These are phyloP conservation scores for Triticum dicoccoides DNA, from an alignment of 176 grass and related monocot genomes.

Conservation along the genomic window DNA sequence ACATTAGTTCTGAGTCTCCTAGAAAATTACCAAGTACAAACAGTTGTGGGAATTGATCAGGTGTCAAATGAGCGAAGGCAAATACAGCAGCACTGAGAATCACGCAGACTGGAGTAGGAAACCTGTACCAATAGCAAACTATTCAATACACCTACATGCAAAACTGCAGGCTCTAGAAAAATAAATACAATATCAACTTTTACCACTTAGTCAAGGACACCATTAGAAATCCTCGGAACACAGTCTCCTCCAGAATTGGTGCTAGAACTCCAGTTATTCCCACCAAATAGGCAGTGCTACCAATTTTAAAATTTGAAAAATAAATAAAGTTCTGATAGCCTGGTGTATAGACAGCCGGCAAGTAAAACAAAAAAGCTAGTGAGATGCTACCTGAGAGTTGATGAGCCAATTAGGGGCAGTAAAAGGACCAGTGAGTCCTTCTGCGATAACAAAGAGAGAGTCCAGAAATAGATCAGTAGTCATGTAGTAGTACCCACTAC, in stretches of 20 bases:
- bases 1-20: neutral
- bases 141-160: neutral
- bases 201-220: slow-evolving; percentile 93
- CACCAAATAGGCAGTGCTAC: slow-evolving; percentile 83
- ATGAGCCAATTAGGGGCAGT: slow-evolving; percentile 92
- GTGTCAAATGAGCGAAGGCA: slow-evolving; percentile 84
- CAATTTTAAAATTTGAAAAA: slow-evolving; percentile 19
- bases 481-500: neutral
- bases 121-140: slow-evolving; percentile 44
- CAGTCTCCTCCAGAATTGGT: slow-evolving; percentile 89
- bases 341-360: neutral
- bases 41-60: slow-evolving; percentile 85
- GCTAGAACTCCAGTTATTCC: slow-evolving; percentile 91
- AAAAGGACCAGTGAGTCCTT: slow-evolving; percentile 80
- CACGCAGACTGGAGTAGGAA: slow-evolving; percentile 79
- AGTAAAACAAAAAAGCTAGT: slow-evolving; percentile 10
- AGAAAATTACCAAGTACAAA: slow-evolving; percentile 79
- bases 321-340: slow-evolving; percentile 19
- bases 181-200: neutral
- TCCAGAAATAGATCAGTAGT: neutral
- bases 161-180: slow-evolving; percentile 18
- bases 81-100: slow-evolving; percentile 80
- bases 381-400: slow-evolving; percentile 63
- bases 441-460: slow-evolving; percentile 34
- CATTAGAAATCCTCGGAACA: slow-evolving; percentile 96